phyloP scores from a whole-genome alignment of 257 asterid genomes.

The Nicotiana tomentosiformis region DNA sequence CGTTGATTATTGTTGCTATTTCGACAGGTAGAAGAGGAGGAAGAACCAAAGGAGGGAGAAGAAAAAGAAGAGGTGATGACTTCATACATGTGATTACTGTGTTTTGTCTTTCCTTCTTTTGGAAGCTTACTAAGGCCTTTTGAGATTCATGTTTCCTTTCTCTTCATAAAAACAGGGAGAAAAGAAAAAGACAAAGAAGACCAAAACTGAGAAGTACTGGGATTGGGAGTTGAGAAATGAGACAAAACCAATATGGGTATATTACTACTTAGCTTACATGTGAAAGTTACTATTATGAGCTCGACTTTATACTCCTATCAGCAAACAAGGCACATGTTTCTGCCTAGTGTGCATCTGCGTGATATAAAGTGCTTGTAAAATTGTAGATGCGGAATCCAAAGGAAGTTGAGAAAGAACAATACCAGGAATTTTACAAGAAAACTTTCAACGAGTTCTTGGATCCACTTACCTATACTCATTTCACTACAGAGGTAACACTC shows the following conservation, averaged over 20 bases:
- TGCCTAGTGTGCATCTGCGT: not conserved
- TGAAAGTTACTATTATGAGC: not conserved
- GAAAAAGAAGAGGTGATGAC: conserved; percentile 62
- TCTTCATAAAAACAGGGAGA: conserved; percentile 44
- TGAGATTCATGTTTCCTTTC: not conserved
- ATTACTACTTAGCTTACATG: not conserved
- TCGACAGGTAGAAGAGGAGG: conserved; percentile 91
- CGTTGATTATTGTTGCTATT: not conserved
- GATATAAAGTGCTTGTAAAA: not conserved
- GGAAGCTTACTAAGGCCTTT: not conserved
- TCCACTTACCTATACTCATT: conserved; percentile 71
- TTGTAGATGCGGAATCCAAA: conserved; percentile 89
- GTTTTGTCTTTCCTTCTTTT: not conserved
- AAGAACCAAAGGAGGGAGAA: conserved; percentile 86
- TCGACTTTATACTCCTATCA: not conserved
- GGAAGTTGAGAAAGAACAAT: conserved; percentile 84
- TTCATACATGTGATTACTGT: not conserved
- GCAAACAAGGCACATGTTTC: not conserved
- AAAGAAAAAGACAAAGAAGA: conserved; percentile 58
- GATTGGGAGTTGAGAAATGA: conserved; percentile 92
- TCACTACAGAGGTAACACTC: conserved; percentile 78
- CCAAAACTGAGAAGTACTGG: conserved; percentile 85
- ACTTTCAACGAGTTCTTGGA: conserved; percentile 90
- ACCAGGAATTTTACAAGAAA: conserved; percentile 85
- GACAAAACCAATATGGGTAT: conserved; percentile 95